Conservation (phyloP, 2,329 filamentous ascomycete species). For the Phyllosticta citriasiana region DNA sequence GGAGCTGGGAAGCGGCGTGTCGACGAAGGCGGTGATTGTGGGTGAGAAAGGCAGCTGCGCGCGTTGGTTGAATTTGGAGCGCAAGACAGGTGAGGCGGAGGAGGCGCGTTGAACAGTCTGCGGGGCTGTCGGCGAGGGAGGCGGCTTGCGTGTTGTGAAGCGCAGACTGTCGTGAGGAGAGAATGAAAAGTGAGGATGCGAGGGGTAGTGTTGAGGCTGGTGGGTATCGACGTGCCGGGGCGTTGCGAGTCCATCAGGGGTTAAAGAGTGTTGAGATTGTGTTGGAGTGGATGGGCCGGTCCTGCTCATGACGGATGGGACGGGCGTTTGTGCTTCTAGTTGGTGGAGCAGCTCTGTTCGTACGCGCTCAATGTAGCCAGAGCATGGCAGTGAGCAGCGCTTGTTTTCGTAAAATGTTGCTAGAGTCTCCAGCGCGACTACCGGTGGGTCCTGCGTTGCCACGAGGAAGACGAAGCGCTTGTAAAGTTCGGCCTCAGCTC, state of each 20-base stretch:
- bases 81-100: conserved; percentile 3
- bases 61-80: neutral
- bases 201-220: neutral
- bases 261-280: neutral
- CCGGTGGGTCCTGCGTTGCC: conserved; percentile 3
- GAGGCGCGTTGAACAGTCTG: conserved; percentile 1
- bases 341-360: conserved; percentile 9
- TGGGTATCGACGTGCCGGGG: neutral
- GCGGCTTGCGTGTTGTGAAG: conserved; percentile 3
- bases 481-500: conserved; percentile 11
- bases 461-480: conserved; percentile 14
- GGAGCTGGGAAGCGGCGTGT: neutral
- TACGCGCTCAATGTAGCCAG: conserved; percentile 2
- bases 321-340: neutral
- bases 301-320: neutral
- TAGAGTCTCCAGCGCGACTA: conserved; percentile 5
- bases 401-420: neutral
- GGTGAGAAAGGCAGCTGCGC: neutral
- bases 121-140: neutral
- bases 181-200: conserved; percentile 7
- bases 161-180: conserved; percentile 5
- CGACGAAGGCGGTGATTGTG: neutral
- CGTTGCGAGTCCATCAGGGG: neutral
- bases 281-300: neutral
- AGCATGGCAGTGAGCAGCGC: neutral